phyloP scores from a whole-genome alignment of 768 basidiomycete species.

The Sporobolomyces phaffii region DNA sequence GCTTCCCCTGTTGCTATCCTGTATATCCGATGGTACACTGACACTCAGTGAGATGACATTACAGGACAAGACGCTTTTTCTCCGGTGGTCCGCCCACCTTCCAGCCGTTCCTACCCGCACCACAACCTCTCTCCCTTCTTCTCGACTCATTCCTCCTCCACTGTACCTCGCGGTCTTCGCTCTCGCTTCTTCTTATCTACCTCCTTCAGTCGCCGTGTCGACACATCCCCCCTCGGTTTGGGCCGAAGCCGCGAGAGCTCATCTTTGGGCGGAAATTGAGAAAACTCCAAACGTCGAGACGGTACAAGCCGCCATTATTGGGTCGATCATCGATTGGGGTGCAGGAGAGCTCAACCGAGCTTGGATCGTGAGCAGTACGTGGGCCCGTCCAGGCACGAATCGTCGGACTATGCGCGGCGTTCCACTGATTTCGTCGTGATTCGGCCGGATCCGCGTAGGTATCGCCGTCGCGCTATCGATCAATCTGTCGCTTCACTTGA shows the following conservation, averaged over 20 bases:
- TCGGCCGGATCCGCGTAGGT: background rate
- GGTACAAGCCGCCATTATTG: slow-evolving; percentile 10
- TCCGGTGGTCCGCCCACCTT: slow-evolving; percentile 34
- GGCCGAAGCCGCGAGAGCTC: slow-evolving; percentile 14
- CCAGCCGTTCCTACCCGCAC: slow-evolving; percentile 9
- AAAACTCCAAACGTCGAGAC: slow-evolving; percentile 7
- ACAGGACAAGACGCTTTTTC: slow-evolving; percentile 33
- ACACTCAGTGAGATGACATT: too few relatives aligned
- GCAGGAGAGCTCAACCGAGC: slow-evolving; percentile 21
- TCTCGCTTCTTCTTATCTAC: slow-evolving; percentile 19
- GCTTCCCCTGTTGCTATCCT: too few relatives aligned
- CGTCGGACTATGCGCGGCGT: too few relatives aligned
- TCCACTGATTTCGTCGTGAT: too few relatives aligned
- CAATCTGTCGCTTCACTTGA: slow-evolving; percentile 11
- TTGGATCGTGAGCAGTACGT: slow-evolving; percentile 28
- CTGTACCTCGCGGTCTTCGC: slow-evolving; percentile 34
- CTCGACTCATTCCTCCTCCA: slow-evolving; percentile 8
- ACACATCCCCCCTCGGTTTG: background rate
- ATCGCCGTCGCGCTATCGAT: slow-evolving; percentile 18
- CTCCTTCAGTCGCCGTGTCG: background rate
- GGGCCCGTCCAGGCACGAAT: too few relatives aligned
- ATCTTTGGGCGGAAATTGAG: slow-evolving; percentile 10
- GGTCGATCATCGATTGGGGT: slow-evolving; percentile 20
- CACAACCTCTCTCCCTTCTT: background rate
- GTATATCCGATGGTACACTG: too few relatives aligned